Base-by-base conservation (phyloP, 2,329 filamentous ascomycete species). In the Venturia nashicola region DNA sequence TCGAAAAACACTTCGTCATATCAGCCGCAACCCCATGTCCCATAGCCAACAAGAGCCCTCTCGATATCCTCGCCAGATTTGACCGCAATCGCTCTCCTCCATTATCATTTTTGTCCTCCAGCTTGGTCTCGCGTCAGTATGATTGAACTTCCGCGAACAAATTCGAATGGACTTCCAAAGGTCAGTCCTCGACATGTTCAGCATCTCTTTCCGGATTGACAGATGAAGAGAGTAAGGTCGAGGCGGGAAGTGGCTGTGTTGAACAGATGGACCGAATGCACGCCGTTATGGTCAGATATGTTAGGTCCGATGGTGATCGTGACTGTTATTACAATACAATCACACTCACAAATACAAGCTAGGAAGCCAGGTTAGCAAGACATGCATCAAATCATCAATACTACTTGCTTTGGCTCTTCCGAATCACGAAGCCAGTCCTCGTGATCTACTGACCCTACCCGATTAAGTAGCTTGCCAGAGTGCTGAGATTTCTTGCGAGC, bases 221-320 rank as follows among this genome's bases (percentile, higher is more conserved):
- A n/a, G 18, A 11, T 51, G 8, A 12, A 5, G 11, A 5, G 14
- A n/a, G 46, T 7, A 32, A 32, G 23, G 23, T 54, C 27, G 11
- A 34, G 48, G 12, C 16, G 12, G 23, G 23, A 16, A 42, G 6
- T 34, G 23, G 9, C 23, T 14, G 23, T 54, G 48, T 18, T 54
- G 16, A 16, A 32, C 20, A 34, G 14, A 14, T 34, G 48, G 72
- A 54, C 2, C 20, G 6, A 16, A 46, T 9, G 8, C 2, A 46
- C n/a, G 18, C 11, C 5, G n/a, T 23, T 46, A 46, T 23, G 44
- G 8, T 20, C n/a, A 20, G 9, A 20, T 11, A 46, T 46, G 3
- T 44, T 44, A 20, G 8, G 40, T 42, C 11, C 8, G 11, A 42
- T 16, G 40, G 12, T 14, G 11, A 16, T 12, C 12, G 40, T 42